phyloP scores from a whole-genome alignment of 2,329 filamentous ascomycete genomes.

The Gnomoniopsis sp. region DNA sequence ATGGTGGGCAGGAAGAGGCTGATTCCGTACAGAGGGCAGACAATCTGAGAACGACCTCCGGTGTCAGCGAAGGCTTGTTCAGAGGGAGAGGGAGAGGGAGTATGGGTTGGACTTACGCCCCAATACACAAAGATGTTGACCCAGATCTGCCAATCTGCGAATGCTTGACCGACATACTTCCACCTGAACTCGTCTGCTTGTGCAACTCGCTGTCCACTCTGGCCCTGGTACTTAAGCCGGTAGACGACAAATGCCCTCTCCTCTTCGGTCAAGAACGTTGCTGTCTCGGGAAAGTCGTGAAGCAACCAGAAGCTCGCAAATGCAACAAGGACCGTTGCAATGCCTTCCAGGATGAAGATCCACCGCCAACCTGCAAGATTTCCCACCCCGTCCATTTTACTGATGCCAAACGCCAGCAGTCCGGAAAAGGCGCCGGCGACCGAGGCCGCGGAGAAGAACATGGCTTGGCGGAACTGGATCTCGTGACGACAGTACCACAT shows the following conservation, averaged over 20 bases:
- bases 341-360: slow-evolving; percentile 50
- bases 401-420: slow-evolving; percentile 45
- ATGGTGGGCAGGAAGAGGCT: slow-evolving; percentile 62
- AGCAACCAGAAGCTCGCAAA: slow-evolving; percentile 64
- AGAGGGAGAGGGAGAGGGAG: slow-evolving; percentile 29
- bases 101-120: slow-evolving; percentile 49
- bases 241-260: slow-evolving; percentile 70
- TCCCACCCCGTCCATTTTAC: slow-evolving; percentile 38
- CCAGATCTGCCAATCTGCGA: slow-evolving; percentile 79
- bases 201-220: slow-evolving; percentile 39
- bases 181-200: slow-evolving; percentile 73
- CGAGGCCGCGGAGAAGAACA: slow-evolving; percentile 81
- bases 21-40: slow-evolving; percentile 54
- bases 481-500: slow-evolving; percentile 60
- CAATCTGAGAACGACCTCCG: slow-evolving; percentile 32
- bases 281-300: slow-evolving; percentile 78
- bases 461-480: slow-evolving; percentile 56
- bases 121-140: slow-evolving; percentile 60
- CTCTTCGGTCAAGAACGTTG: slow-evolving; percentile 66
- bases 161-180: slow-evolving; percentile 68
- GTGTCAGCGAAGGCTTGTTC: not conserved
- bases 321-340: slow-evolving; percentile 48
- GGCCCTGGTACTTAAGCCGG: slow-evolving; percentile 64
- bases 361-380: slow-evolving; percentile 47
- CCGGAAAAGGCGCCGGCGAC: slow-evolving; percentile 76